Evolutionary conservation across 2,329 filamentous ascomycete species (phyloP), one percentile per base, ranked within the genome.

Genomic region (Xylaria polymorpha): DNA sequence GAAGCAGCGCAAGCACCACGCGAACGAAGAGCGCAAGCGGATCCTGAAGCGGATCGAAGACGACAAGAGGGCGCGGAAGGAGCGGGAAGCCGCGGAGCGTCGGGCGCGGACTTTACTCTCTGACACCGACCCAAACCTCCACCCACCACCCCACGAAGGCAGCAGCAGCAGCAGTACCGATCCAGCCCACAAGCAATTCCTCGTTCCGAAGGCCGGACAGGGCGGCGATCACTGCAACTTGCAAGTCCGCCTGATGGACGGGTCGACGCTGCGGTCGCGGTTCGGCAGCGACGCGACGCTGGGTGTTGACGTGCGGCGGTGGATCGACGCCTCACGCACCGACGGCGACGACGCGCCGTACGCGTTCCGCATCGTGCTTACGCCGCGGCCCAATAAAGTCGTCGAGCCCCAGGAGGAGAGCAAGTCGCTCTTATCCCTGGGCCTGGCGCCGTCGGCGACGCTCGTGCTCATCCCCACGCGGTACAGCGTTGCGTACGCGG

Each of bases 201-300:
- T 66, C 3, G 71, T 73, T 57, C 78, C 71, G 3, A 37, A 63
- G 56, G 55, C 67, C 39, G 63, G 72, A 51, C 59, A 72, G 29
- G 71, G 74, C 70, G 71, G 74, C 70, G 58, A 76, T 69, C 71
- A 78, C 70, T 90, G 88, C 71, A 87, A 91, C 20, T 82, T 98
- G 0, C 93, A 96, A 75, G 88, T 97, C 20, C 88, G 94, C 8
- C 84, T 97, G 0, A 92, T 97, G 66, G 94, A 98, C 77, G 95
- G 95, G 10, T 91, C 90, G 12, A 94, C 90, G 1, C 87, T 98
- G 20, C 89, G 94, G 48, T 87, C 85, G 3, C 89, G 87, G 20
- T 97, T 98, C 79, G 83, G 88, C 12, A 88, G 89, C 25, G 82
- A 83, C 1, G 84, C 87, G 7, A 92, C 87, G 0, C 84, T 98